Conservation (phyloP, 2,329 filamentous ascomycete species). For the Trichoderma koningii region DNA sequence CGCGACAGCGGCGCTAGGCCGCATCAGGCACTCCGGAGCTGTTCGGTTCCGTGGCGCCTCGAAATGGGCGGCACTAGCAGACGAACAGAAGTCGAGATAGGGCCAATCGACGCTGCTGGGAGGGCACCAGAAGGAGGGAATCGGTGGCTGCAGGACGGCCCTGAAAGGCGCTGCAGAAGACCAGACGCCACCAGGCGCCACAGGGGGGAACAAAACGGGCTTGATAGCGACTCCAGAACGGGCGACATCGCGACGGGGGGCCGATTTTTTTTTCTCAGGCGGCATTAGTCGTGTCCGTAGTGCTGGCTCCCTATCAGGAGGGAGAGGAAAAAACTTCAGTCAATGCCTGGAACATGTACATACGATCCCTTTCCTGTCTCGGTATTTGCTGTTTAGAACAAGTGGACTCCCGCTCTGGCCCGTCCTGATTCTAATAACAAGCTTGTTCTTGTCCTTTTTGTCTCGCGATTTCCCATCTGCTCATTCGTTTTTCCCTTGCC, state of each 20-base stretch:
- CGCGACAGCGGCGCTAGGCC: neutral
- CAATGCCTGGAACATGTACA: no score
- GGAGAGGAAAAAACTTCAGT: neutral
- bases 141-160: slow-evolving; percentile 13
- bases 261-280: slow-evolving; percentile 5
- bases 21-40: slow-evolving; percentile 17
- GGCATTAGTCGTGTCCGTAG: neutral
- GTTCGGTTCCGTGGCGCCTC: slow-evolving; percentile 10
- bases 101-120: no score
- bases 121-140: neutral
- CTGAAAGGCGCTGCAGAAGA: slow-evolving; percentile 8
- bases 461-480: slow-evolving; percentile 14
- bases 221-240: slow-evolving; percentile 5
- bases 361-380: neutral
- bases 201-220: slow-evolving; percentile 13
- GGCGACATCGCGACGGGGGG: neutral
- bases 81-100: no score
- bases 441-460: neutral
- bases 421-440: neutral
- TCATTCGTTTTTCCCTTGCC: neutral
- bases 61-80: slow-evolving; percentile 12
- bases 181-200: neutral
- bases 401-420: neutral
- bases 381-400: neutral
- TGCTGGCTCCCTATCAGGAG: neutral